phyloP scores from a whole-genome alignment of 208 protist species.

The Tetramitus jugosus region DNA sequence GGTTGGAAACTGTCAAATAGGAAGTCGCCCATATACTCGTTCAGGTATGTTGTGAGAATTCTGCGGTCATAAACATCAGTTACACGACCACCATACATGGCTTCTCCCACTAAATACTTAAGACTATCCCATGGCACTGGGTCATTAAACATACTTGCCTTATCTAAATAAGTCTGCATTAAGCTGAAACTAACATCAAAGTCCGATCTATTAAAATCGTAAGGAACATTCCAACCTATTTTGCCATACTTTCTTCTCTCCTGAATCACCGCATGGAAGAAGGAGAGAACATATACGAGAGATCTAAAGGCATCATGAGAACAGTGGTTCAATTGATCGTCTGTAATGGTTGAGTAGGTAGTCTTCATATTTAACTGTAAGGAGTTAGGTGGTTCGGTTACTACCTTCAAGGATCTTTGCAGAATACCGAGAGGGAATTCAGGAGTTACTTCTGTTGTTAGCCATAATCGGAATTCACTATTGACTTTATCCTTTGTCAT shows the following conservation, averaged over 20 bases:
- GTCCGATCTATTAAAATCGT: conserved; percentile 99
- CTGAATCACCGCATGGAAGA: conserved; percentile 98
- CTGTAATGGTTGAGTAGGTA: conserved; percentile 87
- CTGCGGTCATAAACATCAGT: conserved; percentile 94
- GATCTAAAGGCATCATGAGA: conserved; percentile 87
- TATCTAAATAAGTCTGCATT: conserved; percentile 91
- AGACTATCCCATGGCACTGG: conserved; percentile 94
- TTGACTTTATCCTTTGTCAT: conserved; percentile 82
- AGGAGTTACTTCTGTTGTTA: conserved; percentile 95
- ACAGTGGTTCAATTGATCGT: conserved; percentile 84
- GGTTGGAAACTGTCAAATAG: conserved; percentile 97
- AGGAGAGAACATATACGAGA: conserved; percentile 93
- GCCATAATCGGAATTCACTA: conserved; percentile 94
- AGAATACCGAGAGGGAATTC: conserved; percentile 96
- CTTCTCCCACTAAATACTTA: conserved; percentile 96
- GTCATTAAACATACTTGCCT: conserved; percentile 82
- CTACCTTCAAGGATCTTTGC: conserved; percentile 91
- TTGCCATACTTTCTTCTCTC: conserved; percentile 94
- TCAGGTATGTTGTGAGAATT: conserved; percentile 94
- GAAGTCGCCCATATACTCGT: conserved; percentile 99
- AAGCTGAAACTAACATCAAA: conserved; percentile 92
- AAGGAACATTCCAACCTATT: conserved; percentile 97
- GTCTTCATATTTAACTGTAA: conserved; percentile 97
- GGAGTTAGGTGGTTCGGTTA: conserved; percentile 97
- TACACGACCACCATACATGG: conserved; percentile 97